Base-by-base conservation (phyloP, 495 filamentous ascomycete genomes). In the Daldinia grandis region DNA sequence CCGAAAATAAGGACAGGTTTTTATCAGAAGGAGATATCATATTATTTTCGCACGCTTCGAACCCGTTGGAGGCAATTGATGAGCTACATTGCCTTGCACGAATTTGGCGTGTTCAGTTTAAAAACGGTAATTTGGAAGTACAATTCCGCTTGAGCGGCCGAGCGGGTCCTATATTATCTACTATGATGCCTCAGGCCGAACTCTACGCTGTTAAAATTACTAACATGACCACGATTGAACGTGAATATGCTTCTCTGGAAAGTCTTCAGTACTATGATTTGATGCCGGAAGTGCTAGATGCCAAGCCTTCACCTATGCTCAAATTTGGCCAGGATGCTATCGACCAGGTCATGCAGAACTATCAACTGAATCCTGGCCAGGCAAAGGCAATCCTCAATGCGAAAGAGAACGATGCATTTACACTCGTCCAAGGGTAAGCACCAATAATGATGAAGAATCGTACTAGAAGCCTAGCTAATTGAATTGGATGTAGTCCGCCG, bases 191-290 rank as follows among this genome's bases (percentile, higher is more conserved):
- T 58, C 75, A 77, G 73, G 79, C 84, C 12, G 87, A 88, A n/a
- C 83, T 95, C 0, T 87, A 85, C 72, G 92, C 86, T n/a, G 85
- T 90, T 51, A 95, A 93, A 71, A 86, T 97, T 71, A 91, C 89
- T 64, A 96, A 93, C 44, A 89, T 98, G 81, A 94, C 89, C 10
- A 93, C 95, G 0, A 88, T 98, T 40, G 96, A 99, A 80, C 90
- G 95, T 72, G 95, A 99, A 79, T 99, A 93, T 79, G 95, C 92
- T 54, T 93, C 96, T 6, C 78, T 99, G 31, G 89, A 92, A 80
- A 93, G 91, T 73, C 79, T 99, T 59, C 89, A 97, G 75, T 98
- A 95, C 76, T 98, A 97, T 66, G 95, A 99, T 79, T 85, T 99
- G 44, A 95, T 94, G 80, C 89, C 93, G 35, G 95, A 99, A 77